Evolutionary conservation across 129 eudicot species (phyloP).

Genomic region (Ambrosia trifida): DNA sequence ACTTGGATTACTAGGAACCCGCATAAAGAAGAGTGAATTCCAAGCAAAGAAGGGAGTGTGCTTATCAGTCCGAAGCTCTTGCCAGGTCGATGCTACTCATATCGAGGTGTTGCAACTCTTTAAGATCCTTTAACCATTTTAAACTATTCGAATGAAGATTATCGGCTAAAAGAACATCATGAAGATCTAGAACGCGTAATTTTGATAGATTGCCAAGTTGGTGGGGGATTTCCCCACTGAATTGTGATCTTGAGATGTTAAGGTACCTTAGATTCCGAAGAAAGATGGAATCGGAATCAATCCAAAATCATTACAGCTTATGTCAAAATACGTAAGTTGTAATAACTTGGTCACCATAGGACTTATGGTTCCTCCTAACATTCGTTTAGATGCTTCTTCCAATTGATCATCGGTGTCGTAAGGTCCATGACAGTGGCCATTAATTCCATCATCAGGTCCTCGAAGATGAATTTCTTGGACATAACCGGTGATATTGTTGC

Average conservation of each 20-base stretch:
- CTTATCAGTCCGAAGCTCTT: slow-evolving; percentile 11
- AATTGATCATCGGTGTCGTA: not conserved
- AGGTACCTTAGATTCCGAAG: slow-evolving; percentile 12
- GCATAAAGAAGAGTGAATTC: not conserved
- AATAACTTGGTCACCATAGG: not conserved
- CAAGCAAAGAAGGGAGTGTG: slow-evolving; percentile 14
- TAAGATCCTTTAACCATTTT: slow-evolving; percentile 8
- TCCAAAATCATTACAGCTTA: slow-evolving; percentile 12
- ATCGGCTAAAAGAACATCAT: not conserved
- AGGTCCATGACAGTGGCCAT: not conserved
- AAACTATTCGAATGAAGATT: slow-evolving; percentile 1
- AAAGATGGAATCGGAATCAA: not conserved
- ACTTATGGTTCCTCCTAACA: slow-evolving; percentile 21
- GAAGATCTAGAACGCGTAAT: slow-evolving; percentile 13
- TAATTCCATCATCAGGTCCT: not conserved
- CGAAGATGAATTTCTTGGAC: slow-evolving; percentile 18
- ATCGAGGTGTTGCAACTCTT: slow-evolving; percentile 10
- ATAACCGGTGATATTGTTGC: slow-evolving; percentile 12
- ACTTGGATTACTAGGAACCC: slow-evolving; percentile 9
- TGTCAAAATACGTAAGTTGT: not conserved
- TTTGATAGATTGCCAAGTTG: slow-evolving; percentile 16
- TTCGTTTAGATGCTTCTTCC: not conserved
- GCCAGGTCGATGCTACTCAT: not conserved
- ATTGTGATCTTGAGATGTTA: slow-evolving; percentile 17
- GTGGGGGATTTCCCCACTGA: slow-evolving; percentile 18